These are phyloP conservation scores for Oenanthe sinensis DNA, from an alignment of 129 eudicot genomes.

Conservation along the genomic window DNA sequence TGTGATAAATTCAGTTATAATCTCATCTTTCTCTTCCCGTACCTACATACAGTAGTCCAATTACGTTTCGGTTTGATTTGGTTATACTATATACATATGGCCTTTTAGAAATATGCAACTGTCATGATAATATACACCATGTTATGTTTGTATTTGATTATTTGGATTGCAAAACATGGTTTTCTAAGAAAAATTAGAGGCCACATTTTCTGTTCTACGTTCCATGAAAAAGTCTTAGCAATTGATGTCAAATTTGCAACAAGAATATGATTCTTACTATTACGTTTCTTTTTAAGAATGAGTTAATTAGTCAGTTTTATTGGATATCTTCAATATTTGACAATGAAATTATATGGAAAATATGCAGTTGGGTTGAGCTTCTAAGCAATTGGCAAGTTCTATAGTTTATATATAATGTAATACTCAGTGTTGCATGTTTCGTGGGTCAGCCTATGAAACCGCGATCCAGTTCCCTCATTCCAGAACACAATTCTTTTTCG, in stretches of 20 bases:
- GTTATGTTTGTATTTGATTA: not conserved
- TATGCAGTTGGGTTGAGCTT: not conserved
- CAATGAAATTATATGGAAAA: not conserved
- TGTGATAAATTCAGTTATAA: not conserved
- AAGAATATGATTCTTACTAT: not conserved
- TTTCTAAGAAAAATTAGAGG: not conserved
- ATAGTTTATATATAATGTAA: not conserved
- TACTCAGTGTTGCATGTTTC: no score
- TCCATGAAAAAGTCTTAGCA: not conserved
- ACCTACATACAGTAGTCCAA: not conserved
- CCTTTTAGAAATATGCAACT: not conserved
- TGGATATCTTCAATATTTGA: not conserved
- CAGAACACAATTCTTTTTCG: no score
- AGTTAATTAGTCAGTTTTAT: not conserved
- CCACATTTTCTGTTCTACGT: not conserved
- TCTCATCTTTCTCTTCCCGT: not conserved
- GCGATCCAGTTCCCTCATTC: no score
- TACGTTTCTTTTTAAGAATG: not conserved
- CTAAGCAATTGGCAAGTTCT: not conserved
- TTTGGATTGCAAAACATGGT: not conserved
- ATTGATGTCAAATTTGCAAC: not conserved
- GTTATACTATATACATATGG: not conserved
- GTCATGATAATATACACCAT: not conserved
- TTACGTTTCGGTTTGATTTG: not conserved
- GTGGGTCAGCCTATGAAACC: no score